These are phyloP conservation scores for Malus sieversii DNA, from an alignment of 306 rosid genomes.

Conservation along the genomic window DNA sequence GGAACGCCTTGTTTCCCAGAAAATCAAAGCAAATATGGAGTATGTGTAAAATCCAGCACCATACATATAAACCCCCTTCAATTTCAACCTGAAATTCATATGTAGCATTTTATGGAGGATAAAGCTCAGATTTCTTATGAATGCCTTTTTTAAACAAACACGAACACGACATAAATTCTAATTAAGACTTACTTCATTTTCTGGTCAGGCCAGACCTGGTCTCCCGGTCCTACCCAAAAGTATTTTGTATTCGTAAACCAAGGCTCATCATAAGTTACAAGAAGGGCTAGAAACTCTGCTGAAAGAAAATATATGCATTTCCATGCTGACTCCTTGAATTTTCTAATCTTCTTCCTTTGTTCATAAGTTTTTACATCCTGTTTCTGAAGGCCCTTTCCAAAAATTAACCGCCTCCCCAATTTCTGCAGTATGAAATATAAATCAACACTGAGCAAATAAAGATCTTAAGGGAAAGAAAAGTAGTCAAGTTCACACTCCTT, in stretches of 20 bases:
- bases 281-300: slow-evolving; percentile 70
- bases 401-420: slow-evolving; percentile 57
- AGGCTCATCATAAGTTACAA: slow-evolving; percentile 71
- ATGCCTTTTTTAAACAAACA: slow-evolving; percentile 8
- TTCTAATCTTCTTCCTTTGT: slow-evolving; percentile 62
- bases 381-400: slow-evolving; percentile 50
- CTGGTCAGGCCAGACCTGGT: slow-evolving; percentile 93
- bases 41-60: slow-evolving; percentile 84
- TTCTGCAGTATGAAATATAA: slow-evolving; percentile 42
- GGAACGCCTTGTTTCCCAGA: slow-evolving; percentile 95
- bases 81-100: slow-evolving; percentile 68
- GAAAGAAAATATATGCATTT: slow-evolving; percentile 76
- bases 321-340: slow-evolving; percentile 98
- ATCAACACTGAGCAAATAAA: slow-evolving; percentile 19
- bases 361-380: slow-evolving; percentile 41
- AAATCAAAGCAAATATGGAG: slow-evolving; percentile 87
- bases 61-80: slow-evolving; percentile 82
- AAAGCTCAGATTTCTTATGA: slow-evolving; percentile 8
- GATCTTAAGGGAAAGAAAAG: slow-evolving; percentile 1
- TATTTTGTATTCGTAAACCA: slow-evolving; percentile 69
- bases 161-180: background rate
- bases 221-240: slow-evolving; percentile 95
- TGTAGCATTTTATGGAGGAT: background rate
- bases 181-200: slow-evolving; percentile 58
- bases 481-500: background rate